These are phyloP conservation scores for Citrus mangshanensis DNA, from an alignment of 345 rosid genomes.

Conservation along the genomic window DNA sequence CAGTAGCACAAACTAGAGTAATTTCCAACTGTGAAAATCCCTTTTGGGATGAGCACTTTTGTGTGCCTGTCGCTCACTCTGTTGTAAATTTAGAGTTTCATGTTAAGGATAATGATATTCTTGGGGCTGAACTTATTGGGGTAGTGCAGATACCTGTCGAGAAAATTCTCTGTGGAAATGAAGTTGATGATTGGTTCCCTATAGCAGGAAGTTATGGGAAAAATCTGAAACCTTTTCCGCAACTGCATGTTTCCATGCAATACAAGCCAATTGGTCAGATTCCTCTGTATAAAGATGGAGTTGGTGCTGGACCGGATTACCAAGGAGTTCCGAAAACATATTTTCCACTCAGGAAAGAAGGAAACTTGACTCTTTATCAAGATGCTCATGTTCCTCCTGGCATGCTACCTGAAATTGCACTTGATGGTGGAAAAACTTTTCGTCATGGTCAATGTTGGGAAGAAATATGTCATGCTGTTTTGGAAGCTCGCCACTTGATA, in stretches of 20 bases:
- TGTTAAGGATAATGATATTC: constrained; percentile 69
- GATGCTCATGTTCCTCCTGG: constrained; percentile 62
- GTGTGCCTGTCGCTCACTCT: constrained; percentile 58
- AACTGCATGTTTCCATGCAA: constrained; percentile 46
- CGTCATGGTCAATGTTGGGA: constrained; percentile 64
- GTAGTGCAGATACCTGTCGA: constrained; percentile 47
- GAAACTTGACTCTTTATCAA: constrained; percentile 58
- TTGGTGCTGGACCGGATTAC: constrained; percentile 55
- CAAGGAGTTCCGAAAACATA: constrained; percentile 56
- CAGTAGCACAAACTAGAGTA: constrained; percentile 61
- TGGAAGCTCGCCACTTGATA: constrained; percentile 62
- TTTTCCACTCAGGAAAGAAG: constrained; percentile 61
- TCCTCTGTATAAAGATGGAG: constrained; percentile 40
- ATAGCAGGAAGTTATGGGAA: constrained; percentile 25
- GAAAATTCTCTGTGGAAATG: constrained; percentile 34
- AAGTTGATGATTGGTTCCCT: constrained; percentile 56
- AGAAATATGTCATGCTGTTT: constrained; percentile 67
- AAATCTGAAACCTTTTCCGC: constrained; percentile 39
- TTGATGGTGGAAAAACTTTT: constrained; percentile 49
- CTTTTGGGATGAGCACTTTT: constrained; percentile 62
- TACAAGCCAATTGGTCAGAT: constrained; percentile 37
- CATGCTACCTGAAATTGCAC: constrained; percentile 49
- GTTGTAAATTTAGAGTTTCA: constrained; percentile 49
- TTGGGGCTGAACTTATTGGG: constrained; percentile 65
- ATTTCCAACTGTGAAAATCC: constrained; percentile 63